Evolutionary conservation across 176 grass and related monocot species (phyloP).

Genomic region (Eremochloa ophiuroides): DNA sequence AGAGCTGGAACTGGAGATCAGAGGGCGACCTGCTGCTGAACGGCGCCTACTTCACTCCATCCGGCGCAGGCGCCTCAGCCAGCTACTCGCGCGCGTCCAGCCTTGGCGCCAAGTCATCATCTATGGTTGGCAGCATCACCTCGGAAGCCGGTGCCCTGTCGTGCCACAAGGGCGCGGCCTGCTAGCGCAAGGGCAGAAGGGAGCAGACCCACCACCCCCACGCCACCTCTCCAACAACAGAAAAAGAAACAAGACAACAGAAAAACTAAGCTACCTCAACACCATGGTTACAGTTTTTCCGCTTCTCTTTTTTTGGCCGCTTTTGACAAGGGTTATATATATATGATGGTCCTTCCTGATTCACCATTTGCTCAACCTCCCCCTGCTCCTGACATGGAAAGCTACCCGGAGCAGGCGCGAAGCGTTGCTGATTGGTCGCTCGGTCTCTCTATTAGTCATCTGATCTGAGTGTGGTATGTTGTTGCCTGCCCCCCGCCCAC

Average conservation of each 20-base stretch:
- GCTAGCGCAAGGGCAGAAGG: conserved; percentile 24
- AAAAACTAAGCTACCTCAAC: conserved; percentile 36
- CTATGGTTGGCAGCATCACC: conserved; percentile 79
- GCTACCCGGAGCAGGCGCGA: conserved; percentile 70
- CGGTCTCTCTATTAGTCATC: conserved; percentile 44
- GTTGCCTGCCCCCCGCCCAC: neutral
- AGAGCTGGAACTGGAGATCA: conserved; percentile 91
- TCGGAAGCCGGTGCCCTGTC: conserved; percentile 44
- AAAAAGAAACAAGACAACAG: conserved; percentile 48
- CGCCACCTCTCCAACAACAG: neutral
- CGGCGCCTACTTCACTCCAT: conserved; percentile 80
- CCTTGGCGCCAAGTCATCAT: conserved; percentile 83
- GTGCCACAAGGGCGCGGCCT: conserved; percentile 44
- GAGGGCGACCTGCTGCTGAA: conserved; percentile 80
- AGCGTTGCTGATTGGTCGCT: conserved; percentile 88
- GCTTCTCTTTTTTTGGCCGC: conserved; percentile 6
- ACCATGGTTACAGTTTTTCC: conserved; percentile 50
- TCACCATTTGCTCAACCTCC: conserved; percentile 71
- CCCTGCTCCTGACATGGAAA: conserved; percentile 46
- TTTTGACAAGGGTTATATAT: conserved; percentile 37
- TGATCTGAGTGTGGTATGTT: conserved; percentile 41
- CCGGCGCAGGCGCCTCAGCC: conserved; percentile 63
- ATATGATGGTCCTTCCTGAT: conserved; percentile 31
- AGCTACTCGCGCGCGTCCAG: conserved; percentile 83
- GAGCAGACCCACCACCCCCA: neutral